Evolutionary conservation across 768 basidiomycete species (phyloP).

Genomic region (Lactifluus subvellereus): DNA sequence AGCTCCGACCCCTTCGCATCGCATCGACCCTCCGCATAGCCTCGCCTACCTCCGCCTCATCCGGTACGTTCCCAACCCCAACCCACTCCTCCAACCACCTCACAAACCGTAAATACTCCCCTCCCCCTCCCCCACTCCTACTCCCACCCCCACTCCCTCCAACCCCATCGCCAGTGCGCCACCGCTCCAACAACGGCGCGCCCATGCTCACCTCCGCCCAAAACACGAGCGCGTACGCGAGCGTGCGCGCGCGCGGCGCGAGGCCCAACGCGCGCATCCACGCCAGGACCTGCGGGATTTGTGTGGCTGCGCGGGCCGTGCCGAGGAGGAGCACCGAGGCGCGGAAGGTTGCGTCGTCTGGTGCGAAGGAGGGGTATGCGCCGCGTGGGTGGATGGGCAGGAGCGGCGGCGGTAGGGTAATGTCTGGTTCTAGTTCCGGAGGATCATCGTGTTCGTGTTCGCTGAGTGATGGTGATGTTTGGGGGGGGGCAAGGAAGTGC

Average conservation of each 20-base stretch:
- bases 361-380: conserved; percentile 38
- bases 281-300: conserved; percentile 61
- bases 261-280: conserved; percentile 68
- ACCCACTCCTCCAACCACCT: conserved; percentile 31
- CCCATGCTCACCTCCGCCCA: conserved; percentile 67
- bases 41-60: conserved; percentile 25
- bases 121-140: not conserved
- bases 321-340: conserved; percentile 60
- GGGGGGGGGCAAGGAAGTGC: conserved; percentile 26
- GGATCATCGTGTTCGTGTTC: not conserved
- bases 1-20: conserved; percentile 37
- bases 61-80: conserved; percentile 25
- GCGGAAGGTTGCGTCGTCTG: conserved; percentile 48
- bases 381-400: conserved; percentile 16
- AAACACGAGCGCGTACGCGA: conserved; percentile 58
- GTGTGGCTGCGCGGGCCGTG: conserved; percentile 36
- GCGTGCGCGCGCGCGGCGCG: conserved; percentile 45
- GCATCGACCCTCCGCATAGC: conserved; percentile 16
- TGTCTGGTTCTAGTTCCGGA: not conserved
- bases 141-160: too few species aligned
- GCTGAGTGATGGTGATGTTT: not conserved
- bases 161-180: conserved; percentile 27
- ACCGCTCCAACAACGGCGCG: conserved; percentile 50
- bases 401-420: conserved; percentile 16
- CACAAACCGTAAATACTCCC: conserved; percentile 26